Evolutionary conservation across 805 yeast genomes (phyloP), one percentile per base, ranked within the genome.

Genomic region (Lipomyces orientalis): DNA sequence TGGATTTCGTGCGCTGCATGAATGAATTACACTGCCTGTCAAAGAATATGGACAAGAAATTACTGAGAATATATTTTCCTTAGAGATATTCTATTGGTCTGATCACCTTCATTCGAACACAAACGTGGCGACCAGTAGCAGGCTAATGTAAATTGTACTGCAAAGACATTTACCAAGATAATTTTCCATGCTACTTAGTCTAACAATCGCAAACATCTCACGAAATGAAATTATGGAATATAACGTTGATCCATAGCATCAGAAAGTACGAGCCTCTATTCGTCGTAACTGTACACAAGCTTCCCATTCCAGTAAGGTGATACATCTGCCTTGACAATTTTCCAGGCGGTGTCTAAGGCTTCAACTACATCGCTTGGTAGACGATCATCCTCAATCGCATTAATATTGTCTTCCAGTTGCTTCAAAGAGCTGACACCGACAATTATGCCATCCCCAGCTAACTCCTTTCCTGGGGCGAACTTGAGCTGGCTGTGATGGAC

Each of bases 311-410:
- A 62, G 62, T 75, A 67, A 33, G 69, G 35, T 16, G 74, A 72
- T 6, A 72, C 72, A n/a, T 75, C 73, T 19, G 66, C 66, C 58
- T 73, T 63, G 29, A 73, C 72, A 16, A 33, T 10, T 46, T 66
- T 63, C 76, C 75, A 73, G n/a, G 74, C 63, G 14, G 62, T 60
- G n/a, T 73, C 74, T 22, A 74, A 65, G 51, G 70, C 69, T n/a
- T 63, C 58, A 10, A 64, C 74, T 2, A 68, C 62, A 16, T 65
- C 70, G 12, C 61, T 61, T 12, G 68, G 68, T 61, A 74, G 58
- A 14, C 74, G 74, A n/a, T 75, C 76, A 29, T 65, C 70, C 33
- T 64, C 58, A 22, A 74, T 56, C 8, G 71, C 71, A 37, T 62
- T 52, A 25, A 73, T 49, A n/a, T 74, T 71, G 31, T 66, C 68